Evolutionary conservation across 805 yeast genomes (phyloP).

Genomic region (Wickerhamiella hasegawae): DNA sequence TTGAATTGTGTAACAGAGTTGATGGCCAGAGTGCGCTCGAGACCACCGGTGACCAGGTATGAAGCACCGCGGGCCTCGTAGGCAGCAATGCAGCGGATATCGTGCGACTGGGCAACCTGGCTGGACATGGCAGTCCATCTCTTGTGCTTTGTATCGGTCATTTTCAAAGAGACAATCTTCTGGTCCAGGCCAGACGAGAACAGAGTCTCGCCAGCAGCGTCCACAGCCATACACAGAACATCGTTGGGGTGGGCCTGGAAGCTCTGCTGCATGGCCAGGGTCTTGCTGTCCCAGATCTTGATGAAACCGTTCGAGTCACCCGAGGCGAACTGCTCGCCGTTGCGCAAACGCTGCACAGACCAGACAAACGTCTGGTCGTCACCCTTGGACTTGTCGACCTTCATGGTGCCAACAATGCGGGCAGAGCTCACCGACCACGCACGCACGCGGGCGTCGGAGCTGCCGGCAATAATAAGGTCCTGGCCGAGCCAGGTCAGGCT

Average conservation of each 20-base stretch:
- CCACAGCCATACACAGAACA: constrained; percentile 55
- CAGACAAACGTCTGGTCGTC: constrained; percentile 78
- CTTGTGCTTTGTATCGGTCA: constrained; percentile 26
- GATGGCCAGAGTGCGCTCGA: constrained; percentile 28
- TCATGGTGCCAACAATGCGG: constrained; percentile 66
- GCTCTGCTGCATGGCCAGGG: constrained; percentile 61
- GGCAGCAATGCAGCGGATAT: constrained; percentile 59
- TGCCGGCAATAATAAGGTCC: constrained; percentile 68
- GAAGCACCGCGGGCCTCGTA: constrained; percentile 54
- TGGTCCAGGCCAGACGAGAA: constrained; percentile 91
- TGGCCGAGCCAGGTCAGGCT: constrained; percentile 61
- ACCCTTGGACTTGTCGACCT: constrained; percentile 74
- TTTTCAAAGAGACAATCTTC: constrained; percentile 59
- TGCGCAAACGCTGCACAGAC: constrained; percentile 55
- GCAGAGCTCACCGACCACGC: constrained; percentile 55
- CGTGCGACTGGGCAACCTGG: constrained; percentile 71
- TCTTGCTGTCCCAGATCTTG: constrained; percentile 80
- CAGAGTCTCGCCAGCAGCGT: constrained; percentile 42
- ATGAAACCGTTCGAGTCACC: constrained; percentile 95
- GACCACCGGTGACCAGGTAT: constrained; percentile 38
- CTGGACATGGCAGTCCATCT: constrained; percentile 69
- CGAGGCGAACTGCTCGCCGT: constrained; percentile 60
- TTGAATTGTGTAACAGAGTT: constrained; percentile 51
- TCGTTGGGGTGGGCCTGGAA: constrained; percentile 84
- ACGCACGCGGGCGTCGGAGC: constrained; percentile 85